Percentiles rank a stretch among this genome's conserved stretches.
phyloP scores from a whole-genome alignment of 768 basidiomycete genomes.

The Glaciozyma antarctica region DNA sequence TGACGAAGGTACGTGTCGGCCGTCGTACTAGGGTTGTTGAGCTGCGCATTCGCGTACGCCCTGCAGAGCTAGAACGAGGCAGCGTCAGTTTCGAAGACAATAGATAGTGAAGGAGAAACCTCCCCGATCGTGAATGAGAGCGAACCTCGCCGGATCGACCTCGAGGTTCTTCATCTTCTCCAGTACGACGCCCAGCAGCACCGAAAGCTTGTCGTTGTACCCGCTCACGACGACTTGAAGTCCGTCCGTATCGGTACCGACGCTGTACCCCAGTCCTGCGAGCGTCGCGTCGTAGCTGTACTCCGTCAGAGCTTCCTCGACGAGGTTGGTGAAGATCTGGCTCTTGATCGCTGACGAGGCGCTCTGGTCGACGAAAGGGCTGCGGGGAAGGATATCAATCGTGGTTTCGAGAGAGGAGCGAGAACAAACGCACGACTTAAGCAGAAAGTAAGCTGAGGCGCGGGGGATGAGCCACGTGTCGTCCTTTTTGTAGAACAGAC shows the following conservation, averaged over 20 bases:
- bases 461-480: conserved; percentile 43
- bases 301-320: conserved; percentile 78
- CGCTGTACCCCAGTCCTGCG: conserved; percentile 68
- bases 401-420: conserved; percentile 1
- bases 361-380: conserved; percentile 42
- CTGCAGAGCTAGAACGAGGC: conserved; percentile 50
- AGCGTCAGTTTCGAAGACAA: no score
- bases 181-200: conserved; percentile 62
- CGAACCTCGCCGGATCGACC: conserved; percentile 59
- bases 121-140: conserved; percentile 76
- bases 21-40: conserved; percentile 68
- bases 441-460: conserved; percentile 57
- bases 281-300: conserved; percentile 84
- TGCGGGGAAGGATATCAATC: conserved; percentile 10
- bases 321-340: conserved; percentile 67
- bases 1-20: conserved; percentile 70
- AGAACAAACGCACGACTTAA: conserved; percentile 54
- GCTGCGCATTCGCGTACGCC: conserved; percentile 75
- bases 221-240: conserved; percentile 61
- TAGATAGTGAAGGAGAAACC: conserved; percentile 30
- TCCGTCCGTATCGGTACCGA: conserved; percentile 52
- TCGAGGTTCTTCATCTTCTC: conserved; percentile 56
- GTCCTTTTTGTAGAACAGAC: conserved; percentile 91
- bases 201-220: conserved; percentile 79
- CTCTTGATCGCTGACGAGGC: conserved; percentile 66